Evolutionary conservation across 1,284 basidiomycete species (phyloP).

Genomic region (Leccinum colubrinum): DNA sequence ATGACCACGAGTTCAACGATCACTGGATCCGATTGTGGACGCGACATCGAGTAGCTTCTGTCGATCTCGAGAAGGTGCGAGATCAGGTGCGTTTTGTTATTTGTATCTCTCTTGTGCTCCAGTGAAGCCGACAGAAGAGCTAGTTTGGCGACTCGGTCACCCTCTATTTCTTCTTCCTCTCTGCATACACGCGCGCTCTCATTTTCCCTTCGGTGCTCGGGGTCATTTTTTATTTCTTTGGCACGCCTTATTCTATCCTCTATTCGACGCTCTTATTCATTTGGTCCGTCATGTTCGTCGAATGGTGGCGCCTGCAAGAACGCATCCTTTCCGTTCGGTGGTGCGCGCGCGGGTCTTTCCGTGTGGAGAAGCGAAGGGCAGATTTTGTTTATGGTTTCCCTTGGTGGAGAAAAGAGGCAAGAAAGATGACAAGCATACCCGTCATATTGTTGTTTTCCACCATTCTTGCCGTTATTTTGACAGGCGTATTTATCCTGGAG

Average conservation of each 20-base stretch:
- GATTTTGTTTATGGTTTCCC: conserved; percentile 58
- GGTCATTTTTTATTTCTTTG: conserved; percentile 59
- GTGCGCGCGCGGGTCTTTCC: conserved; percentile 74
- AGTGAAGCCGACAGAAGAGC: conserved; percentile 1
- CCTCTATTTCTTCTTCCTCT: conserved; percentile 90
- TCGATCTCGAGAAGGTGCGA: conserved; percentile 40
- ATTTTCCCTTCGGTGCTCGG: conserved; percentile 68
- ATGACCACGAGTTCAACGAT: conserved; percentile 78
- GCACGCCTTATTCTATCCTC: conserved; percentile 69
- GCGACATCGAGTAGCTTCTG: conserved; percentile 25
- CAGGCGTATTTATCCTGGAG: conserved; percentile 83
- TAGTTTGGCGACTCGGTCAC: conserved; percentile 87
- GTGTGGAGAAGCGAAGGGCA: conserved; percentile 74
- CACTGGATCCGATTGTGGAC: conserved; percentile 35
- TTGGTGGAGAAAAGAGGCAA: conserved; percentile 78
- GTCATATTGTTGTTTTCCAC: conserved; percentile 77
- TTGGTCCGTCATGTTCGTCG: conserved; percentile 86
- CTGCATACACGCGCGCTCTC: conserved; percentile 78
- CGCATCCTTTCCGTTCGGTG: conserved; percentile 77
- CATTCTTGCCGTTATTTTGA: conserved; percentile 69
- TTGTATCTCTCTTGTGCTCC: neutral
- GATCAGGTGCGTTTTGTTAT: conserved; percentile 33
- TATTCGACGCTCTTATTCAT: conserved; percentile 76
- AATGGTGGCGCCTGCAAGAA: conserved; percentile 87
- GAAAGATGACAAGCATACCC: conserved; percentile 76